These are phyloP conservation scores for Combretum micranthum DNA, from an alignment of 345 rosid genomes.

Conservation along the genomic window DNA sequence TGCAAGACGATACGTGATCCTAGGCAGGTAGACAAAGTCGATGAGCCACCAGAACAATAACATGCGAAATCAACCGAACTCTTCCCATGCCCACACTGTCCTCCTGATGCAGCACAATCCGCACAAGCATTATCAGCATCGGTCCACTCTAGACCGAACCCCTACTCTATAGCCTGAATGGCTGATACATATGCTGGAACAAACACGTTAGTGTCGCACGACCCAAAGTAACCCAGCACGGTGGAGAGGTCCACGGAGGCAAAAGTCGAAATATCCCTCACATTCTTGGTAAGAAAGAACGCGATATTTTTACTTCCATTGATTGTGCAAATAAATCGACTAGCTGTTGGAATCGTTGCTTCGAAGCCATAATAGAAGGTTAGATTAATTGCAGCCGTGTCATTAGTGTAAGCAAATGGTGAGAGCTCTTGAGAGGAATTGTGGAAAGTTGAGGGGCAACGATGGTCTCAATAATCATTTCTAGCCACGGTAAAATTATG, in stretches of 20 bases:
- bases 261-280: background rate
- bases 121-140: background rate
- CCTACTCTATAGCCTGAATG: background rate
- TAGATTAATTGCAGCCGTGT: background rate
- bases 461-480: slow-evolving; percentile 1
- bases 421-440: background rate
- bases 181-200: no score
- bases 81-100: slow-evolving; percentile 4
- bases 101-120: slow-evolving; percentile 5
- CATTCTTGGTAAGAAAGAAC: background rate
- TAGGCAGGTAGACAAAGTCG: background rate
- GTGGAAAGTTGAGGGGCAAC: slow-evolving; percentile 2
- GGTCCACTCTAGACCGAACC: slow-evolving; percentile 11
- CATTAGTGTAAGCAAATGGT: background rate
- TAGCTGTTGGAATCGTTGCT: rapidly evolving
- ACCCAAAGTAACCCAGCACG: no score
- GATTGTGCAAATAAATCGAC: background rate
- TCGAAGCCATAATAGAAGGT: slow-evolving; percentile 8
- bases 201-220: no score
- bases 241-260: rapidly evolving
- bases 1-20: background rate
- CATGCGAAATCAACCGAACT: background rate
- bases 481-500: background rate
- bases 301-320: background rate
- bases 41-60: background rate